Percentiles rank a stretch among this genome's conserved stretches.
These are phyloP conservation scores for Trichosporon coremiiforme DNA, from an alignment of 1,284 basidiomycete genomes.

Conservation along the genomic window DNA sequence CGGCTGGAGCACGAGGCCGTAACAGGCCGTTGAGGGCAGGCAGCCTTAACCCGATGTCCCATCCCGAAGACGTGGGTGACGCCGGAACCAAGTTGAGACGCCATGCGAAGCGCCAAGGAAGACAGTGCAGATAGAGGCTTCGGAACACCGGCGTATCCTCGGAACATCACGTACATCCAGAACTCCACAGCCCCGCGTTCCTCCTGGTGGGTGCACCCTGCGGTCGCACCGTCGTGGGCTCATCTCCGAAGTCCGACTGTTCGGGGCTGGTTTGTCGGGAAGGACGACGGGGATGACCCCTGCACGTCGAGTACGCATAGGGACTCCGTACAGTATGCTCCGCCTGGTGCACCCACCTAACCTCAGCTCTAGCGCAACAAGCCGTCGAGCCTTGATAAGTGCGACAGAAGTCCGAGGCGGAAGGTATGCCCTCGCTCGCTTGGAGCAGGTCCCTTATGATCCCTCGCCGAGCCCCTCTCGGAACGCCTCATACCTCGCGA, in stretches of 20 bases:
- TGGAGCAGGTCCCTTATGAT: background rate
- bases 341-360: too few relatives aligned
- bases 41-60: background rate
- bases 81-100: background rate
- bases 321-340: too few relatives aligned
- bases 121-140: background rate
- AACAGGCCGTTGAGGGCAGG: background rate
- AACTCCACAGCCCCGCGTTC: background rate
- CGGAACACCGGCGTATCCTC: background rate
- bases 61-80: background rate
- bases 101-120: too few relatives aligned
- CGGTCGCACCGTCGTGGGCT: background rate
- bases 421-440: background rate
- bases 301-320: too few relatives aligned
- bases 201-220: background rate
- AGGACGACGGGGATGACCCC: too few relatives aligned
- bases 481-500: background rate
- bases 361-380: too few relatives aligned
- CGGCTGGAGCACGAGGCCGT: too few relatives aligned
- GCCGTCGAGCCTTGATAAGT: background rate
- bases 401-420: background rate
- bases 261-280: background rate
- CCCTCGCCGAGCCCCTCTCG: background rate
- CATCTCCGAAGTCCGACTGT: background rate
- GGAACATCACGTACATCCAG: background rate